Evolutionary conservation across 108 stramenopile genomes (phyloP), one percentile per base, ranked within the genome.

Genomic region (Nitzschia putrida): DNA sequence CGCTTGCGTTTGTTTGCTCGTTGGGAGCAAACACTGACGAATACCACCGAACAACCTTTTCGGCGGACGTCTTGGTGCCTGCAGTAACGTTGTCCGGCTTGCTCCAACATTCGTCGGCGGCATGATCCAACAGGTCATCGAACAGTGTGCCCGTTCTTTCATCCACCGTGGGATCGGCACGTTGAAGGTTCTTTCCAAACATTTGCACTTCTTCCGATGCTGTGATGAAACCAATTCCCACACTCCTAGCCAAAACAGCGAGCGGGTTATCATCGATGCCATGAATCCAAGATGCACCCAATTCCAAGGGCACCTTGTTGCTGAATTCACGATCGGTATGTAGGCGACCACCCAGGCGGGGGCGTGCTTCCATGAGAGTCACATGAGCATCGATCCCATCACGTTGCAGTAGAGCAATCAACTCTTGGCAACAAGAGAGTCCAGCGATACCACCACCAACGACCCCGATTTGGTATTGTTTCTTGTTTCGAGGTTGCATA

Each of bases 211-310:
- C 80, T 57, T 86, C 85, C 11, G 68, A 73, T 0, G 80, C 77
- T 8, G 65, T 70, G 1, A 80, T 71, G 41, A 85, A 82, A 56
- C 78, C 79, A 22, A 83, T 69, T 18, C 66, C 65, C 2, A 78
- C 80, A 25, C 59, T 61, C 21, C 52, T 37, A 0, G 82, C 78
- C n/a, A 86, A 47, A 14, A 57, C 54, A 13, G 85, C 78, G 24
- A 86, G 50, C 2, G 85, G 85, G 54, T 86, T 95, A 51, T 83
- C 61, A 41, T 87, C 83, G 53, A 92, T 84, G 14, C 90, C 90
- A 71, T 92, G 90, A 54, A 92, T 87, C 80, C 84, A 92, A 9
- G 76, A 72, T 6, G 87, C 93, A 22, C 86, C 88, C 26, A 88
- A 63, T 67, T 86, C 85, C 14, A 75, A 45, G 0, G 77, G 60